Base-by-base conservation (phyloP, 345 rosid genomes). In the Turritis glabra region DNA sequence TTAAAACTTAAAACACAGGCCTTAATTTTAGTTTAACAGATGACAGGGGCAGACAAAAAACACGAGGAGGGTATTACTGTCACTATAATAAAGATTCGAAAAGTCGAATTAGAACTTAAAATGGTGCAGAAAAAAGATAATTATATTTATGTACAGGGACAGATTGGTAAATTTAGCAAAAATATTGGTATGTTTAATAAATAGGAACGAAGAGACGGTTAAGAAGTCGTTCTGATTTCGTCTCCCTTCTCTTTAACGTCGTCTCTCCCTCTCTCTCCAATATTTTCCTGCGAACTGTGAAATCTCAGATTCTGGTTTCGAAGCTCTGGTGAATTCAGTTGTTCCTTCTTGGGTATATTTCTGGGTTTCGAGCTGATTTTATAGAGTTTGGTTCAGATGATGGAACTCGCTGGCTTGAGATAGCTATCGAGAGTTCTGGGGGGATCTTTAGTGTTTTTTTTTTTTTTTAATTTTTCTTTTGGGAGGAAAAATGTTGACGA, bases 401-500 rank as follows among this genome's bases (percentile, higher is more conserved):
- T 73, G 51, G 26, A 67, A 69, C 67, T 72, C 21, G 18, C 9
- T 27, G 21, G 61, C 4, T 64, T 12, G 26, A 52, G 29, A 52
- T 71, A 70, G 60, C 19, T 41, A 22, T 26, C 1, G 2, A 57
- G 3, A 53, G 1, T 54, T 41, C 57, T 61, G 19, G 3, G 19
- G 3, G 40, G 48, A 50, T 26, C 59, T 46, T 65, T 13, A 2
- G 5, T 37, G 40, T 29, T 29, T 1, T 29, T 25, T 7, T 40
- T 50, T 23, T 12, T 44, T 40, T 59, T n/a, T n/a, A n/a, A n/a
- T n/a, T n/a, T 41, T 2, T 7, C 9, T 47, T 0, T 37, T 61
- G 2, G 0, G 14, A 17, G 4, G 1, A 22, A 46, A 46, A 57
- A 90, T 89, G 97, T 80, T 92, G 64, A 67, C 68, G 75, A 93